A percentile compares a stretch with the other conserved stretches of the same genome.
These are phyloP conservation scores for Fusarium piperis DNA, from an alignment of 2,329 filamentous ascomycete species.

Conservation along the genomic window DNA sequence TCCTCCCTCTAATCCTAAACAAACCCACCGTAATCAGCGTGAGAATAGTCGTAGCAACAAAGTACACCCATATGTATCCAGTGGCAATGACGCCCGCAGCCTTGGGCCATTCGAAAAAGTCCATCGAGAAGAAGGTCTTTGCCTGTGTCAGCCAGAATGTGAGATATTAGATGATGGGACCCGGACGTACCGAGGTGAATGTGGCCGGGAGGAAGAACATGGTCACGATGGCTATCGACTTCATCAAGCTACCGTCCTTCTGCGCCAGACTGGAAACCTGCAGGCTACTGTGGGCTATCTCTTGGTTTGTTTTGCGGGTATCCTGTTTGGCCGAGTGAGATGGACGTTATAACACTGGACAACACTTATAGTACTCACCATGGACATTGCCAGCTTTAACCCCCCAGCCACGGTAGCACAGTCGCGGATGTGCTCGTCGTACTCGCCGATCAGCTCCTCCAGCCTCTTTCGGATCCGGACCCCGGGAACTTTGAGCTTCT, in stretches of 20 bases:
- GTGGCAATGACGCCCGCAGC: rapidly evolving
- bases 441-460: background rate
- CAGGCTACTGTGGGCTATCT: background rate
- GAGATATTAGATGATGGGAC: background rate
- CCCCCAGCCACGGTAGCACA: background rate
- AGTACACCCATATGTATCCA: background rate
- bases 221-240: background rate
- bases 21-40: background rate
- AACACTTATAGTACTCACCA: background rate
- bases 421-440: slow-evolving; percentile 2
- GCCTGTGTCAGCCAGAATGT: rapidly evolving
- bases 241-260: background rate
- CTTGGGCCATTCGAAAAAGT: slow-evolving; percentile 3
- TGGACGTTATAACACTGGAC: background rate
- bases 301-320: background rate
- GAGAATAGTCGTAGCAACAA: background rate
- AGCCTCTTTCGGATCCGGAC: background rate
- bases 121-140: background rate
- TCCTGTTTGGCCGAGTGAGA: background rate
- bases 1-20: background rate
- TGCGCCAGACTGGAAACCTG: background rate
- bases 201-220: slow-evolving; percentile 12
- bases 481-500: background rate
- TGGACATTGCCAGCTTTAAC: background rate
- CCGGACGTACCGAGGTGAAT: slow-evolving; percentile 1